Base-by-base conservation (phyloP, 345 rosid species). In the Murraya paniculata region DNA sequence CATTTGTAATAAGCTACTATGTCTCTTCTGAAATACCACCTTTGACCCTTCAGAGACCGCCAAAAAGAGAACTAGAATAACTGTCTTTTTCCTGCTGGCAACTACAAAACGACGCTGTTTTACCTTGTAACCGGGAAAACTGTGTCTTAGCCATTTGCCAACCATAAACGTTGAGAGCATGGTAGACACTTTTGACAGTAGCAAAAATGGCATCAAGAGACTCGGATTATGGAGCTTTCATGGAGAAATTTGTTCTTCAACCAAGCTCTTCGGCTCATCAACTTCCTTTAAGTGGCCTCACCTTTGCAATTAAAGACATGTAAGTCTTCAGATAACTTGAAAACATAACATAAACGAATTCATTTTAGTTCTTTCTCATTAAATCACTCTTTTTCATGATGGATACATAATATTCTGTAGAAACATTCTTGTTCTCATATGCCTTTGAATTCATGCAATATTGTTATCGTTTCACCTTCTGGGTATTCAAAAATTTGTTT, bases 281-380 rank as follows among this genome's bases (percentile, higher is more conserved):
- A 53, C 90, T 83, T 66, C 89, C 98, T 35, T 82, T 93, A 50
- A 82, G 72, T 53, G 94, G 86, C 78, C 91, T 93, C 77, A 85
- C 92, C 59, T 95, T 93, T 84, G 94, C 98, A 39, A 83, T 93
- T n/a, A 93, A 95, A 85, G 99, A 95, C 83, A 91, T 95, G 99
- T 93, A 72, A 67, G 90, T 74, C 58, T 53, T 45, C 53, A 9
- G 24, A 65, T 71, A 31, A 39, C 58, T 68, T 25, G 8, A 38
- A 69, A 3, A 14, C 6, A 8, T 65, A 45, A 62, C 67, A 62
- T 66, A 45, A 3, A 6, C 61, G 18, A 67, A 31, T 18, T 53
- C 67, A 13, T 24, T 22, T 55, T 50, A n/a, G 22, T 30, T 36
- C 70, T 36, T 55, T 30, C 53, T 36, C 2, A 19, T 7, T 14